These are phyloP conservation scores for Eutypa lata DNA, from an alignment of 2,329 filamentous ascomycete genomes.

Conservation along the genomic window DNA sequence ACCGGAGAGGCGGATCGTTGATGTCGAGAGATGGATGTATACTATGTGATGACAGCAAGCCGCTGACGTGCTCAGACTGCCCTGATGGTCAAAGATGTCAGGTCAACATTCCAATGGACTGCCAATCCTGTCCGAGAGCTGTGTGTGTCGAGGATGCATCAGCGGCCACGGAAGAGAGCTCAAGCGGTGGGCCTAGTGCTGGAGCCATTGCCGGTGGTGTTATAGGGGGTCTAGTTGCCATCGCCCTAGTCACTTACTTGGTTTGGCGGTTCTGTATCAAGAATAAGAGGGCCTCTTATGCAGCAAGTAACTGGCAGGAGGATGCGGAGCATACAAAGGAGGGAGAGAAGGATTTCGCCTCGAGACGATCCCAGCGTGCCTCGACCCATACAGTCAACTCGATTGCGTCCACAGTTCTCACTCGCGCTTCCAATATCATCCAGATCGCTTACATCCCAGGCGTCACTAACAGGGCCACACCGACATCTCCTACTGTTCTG, in stretches of 20 bases:
- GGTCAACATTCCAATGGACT: constrained; percentile 43
- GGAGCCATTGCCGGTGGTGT: constrained; percentile 92
- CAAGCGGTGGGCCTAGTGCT: constrained; percentile 57
- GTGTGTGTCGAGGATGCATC: constrained; percentile 38
- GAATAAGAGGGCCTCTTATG: constrained; percentile 64
- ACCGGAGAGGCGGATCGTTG: constrained; percentile 29
- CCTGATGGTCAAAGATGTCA: constrained; percentile 39
- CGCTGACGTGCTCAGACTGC: constrained; percentile 44
- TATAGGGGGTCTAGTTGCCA: constrained; percentile 73
- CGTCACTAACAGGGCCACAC: constrained; percentile 86
- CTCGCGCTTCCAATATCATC: constrained; percentile 96
- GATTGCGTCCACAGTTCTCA: constrained; percentile 92
- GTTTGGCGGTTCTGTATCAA: constrained; percentile 89
- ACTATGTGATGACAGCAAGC: constrained; percentile 39
- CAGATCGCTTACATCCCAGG: constrained; percentile 99
- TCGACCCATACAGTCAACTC: constrained; percentile 86
- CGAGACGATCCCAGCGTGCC: constrained; percentile 60
- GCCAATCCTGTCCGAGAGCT: constrained; percentile 44
- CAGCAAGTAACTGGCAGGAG: constrained; percentile 55
- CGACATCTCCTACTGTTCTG: constrained; percentile 74
- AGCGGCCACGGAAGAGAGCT: constrained; percentile 3
- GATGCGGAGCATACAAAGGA: constrained; percentile 50
- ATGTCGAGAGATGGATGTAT: constrained; percentile 36
- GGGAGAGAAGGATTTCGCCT: constrained; percentile 29
- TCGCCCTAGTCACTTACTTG: constrained; percentile 73